Conservation (phyloP, 805 yeast genomes). For the Blastobotrys attinorum region DNA sequence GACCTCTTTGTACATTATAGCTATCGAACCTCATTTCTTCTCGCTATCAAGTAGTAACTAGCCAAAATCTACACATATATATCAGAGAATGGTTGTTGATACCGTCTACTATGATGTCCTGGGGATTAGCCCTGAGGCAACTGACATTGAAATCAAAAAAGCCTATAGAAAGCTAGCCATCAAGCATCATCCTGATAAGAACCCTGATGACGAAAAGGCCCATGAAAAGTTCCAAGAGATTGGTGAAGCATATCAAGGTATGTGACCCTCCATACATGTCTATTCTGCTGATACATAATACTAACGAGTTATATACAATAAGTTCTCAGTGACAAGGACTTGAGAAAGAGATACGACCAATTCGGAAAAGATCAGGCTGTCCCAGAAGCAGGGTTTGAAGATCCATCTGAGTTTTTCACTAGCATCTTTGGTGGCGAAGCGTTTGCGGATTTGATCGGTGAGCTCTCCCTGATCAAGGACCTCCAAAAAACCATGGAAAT, state of each 20-base stretch:
- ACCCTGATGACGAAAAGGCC: constrained; percentile 89
- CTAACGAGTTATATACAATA: neutral
- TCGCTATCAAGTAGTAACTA: too few relatives aligned
- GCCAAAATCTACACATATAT: too few relatives aligned
- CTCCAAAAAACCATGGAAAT: constrained; percentile 54
- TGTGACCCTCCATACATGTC: too few relatives aligned
- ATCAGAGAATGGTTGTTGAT: constrained; percentile 73
- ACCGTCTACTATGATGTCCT: constrained; percentile 79
- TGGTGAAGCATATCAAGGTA: constrained; percentile 41
- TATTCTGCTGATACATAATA: neutral
- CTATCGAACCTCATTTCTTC: too few relatives aligned
- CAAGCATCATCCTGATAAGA: constrained; percentile 89
- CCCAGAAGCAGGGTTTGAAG: constrained; percentile 66
- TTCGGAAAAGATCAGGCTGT: constrained; percentile 72
- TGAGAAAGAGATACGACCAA: constrained; percentile 71
- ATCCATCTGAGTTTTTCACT: constrained; percentile 79
- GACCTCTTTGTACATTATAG: too few relatives aligned
- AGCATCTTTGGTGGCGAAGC: constrained; percentile 90
- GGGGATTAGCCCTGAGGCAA: constrained; percentile 60
- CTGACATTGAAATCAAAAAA: constrained; percentile 77
- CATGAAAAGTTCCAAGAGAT: constrained; percentile 74
- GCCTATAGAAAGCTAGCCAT: constrained; percentile 91
- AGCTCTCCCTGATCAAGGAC: constrained; percentile 69
- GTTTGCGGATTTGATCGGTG: constrained; percentile 77
- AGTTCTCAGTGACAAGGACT: constrained; percentile 63